Base-by-base conservation (phyloP, 108 stramenopile genomes). In the Nitzschia sp. region DNA sequence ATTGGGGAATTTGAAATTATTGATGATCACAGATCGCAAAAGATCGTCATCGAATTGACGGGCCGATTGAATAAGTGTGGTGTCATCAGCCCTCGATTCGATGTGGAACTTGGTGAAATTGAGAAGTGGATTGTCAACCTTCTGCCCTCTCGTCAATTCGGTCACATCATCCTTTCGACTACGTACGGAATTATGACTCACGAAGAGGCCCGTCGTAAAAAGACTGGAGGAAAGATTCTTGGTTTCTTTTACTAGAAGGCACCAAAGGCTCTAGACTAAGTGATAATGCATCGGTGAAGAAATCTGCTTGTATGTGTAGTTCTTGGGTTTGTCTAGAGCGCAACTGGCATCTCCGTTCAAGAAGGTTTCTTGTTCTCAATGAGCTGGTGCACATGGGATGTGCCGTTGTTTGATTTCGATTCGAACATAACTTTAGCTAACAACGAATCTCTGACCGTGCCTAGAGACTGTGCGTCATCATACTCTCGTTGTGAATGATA, bases 31-130 rank as follows among this genome's bases (percentile, higher is more conserved):
- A 90, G 99, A 71, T 77, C 96, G 60, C 92, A 96, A 76, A 99
- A 99, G 91, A 98, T 99, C 70, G 98, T 99, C 13, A 80, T 99
- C 61, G 97, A 99, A 78, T 82, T 96, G 60, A 97, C 83, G 55
- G 98, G 98, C 24, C 97, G 99, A 68, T 82, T 99, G 78, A 99
- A 99, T 92, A 99, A 99, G 93, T 98, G 98, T 81, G 98, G 99
- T 58, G 98, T 99, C 49, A 96, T 99, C 85, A 86, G 82, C 57
- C 99, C 99, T 42, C 89, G 99, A 61, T 99, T 99, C 83, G 99
- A 99, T 81, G 86, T 97, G 33, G 56, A 61, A 56, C 72, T 91
- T 30, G 80, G 75, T 63, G 98, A 99, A 74, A 89, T 96, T 59
- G 99, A 99, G 82, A 97, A 97, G 81, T 98, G 98, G 98, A 78